Evolutionary conservation across 2,329 filamentous ascomycete genomes (phyloP), one percentile per base, ranked within the genome.

Genomic region (Passalora sequoiae): DNA sequence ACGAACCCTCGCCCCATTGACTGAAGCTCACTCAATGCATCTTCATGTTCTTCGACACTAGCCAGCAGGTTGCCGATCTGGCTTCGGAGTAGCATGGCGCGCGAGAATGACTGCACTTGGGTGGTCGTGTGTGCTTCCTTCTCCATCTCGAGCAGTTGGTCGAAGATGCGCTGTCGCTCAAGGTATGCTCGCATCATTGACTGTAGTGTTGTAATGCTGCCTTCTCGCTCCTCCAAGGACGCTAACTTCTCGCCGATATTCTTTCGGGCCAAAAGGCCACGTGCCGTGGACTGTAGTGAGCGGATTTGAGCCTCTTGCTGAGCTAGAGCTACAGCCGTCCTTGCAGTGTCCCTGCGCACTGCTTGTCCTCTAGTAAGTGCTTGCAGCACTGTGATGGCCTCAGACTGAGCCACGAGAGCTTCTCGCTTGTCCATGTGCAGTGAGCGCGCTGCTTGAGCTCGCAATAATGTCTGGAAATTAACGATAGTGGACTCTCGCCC

Each of bases 41-140:
- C 83, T 59, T 97, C 89, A 50, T 94, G 81, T 40, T 83, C 83
- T 46, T 94, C 87, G 2, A 97, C 75, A 53, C 91, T 81, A 16
- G 75, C 77, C 28, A 98, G 74, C 1, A 88, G 70, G 32, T 80
- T 76, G 13, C 85, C 88, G 38, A 97, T 75, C 19, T 83, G 75
- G 36, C 80, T 77, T 35, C 92, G 81, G 29, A 86, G 71, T 51
- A 94, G 74, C 75, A 94, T 86, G 1, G 87, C 89, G 46, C 91
- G 80, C 22, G 81, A 75, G 6, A 89, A 69, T 20, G 81, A 80
- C 65, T 98, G 92, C 2, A 96, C 72, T 22, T 80, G 69, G 17
- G 80, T 68, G 28, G 89, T 77, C 48, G 81, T 77, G 0, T 79
- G 71, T 27, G 83, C 79, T 54, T 86, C 78, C 2, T 80, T 78